Evolutionary conservation across 441 rosid genomes (phyloP).

Genomic region (Gossypium gossypioides): DNA sequence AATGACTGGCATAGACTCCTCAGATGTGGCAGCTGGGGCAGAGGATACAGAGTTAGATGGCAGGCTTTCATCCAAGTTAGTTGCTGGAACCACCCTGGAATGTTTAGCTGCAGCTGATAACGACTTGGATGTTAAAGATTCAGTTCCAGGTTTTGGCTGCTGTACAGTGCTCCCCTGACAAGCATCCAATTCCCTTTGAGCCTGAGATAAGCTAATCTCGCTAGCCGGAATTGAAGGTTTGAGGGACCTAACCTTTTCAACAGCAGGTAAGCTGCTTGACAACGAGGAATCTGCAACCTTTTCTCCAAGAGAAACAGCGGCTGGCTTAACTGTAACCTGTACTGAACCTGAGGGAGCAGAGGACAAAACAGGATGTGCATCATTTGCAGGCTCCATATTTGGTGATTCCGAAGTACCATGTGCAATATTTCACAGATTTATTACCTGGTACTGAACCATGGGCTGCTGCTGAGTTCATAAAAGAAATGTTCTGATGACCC

Average conservation of each 20-base stretch:
- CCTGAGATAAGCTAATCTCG: slow-evolving; percentile 27
- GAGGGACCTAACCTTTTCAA: slow-evolving; percentile 38
- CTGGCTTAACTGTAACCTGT: slow-evolving; percentile 49
- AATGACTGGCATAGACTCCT: slow-evolving; percentile 21
- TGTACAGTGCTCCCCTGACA: slow-evolving; percentile 31
- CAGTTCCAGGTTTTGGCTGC: slow-evolving; percentile 32
- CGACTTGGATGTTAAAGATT: slow-evolving; percentile 27
- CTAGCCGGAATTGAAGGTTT: slow-evolving; percentile 27
- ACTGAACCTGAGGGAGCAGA: slow-evolving; percentile 30
- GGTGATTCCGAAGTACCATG: slow-evolving; percentile 33
- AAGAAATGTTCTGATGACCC: slow-evolving; percentile 48
- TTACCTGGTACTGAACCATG: slow-evolving; percentile 27
- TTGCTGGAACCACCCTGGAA: slow-evolving; percentile 21
- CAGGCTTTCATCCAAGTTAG: slow-evolving; percentile 22
- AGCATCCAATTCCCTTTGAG: slow-evolving; percentile 32
- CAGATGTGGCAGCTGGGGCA: slow-evolving; percentile 20
- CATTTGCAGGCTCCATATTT: slow-evolving; percentile 36
- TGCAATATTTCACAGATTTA: slow-evolving; percentile 12
- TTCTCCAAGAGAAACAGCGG: slow-evolving; percentile 28
- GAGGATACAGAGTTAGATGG: slow-evolving; percentile 13
- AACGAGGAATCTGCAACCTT: slow-evolving; percentile 18
- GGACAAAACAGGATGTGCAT: slow-evolving; percentile 28
- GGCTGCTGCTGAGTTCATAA: slow-evolving; percentile 38
- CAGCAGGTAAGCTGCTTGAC: slow-evolving; percentile 20
- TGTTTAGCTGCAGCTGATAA: slow-evolving; percentile 29